Conservation (phyloP, 73 alveolate species). For the Effrenium voratum region DNA sequence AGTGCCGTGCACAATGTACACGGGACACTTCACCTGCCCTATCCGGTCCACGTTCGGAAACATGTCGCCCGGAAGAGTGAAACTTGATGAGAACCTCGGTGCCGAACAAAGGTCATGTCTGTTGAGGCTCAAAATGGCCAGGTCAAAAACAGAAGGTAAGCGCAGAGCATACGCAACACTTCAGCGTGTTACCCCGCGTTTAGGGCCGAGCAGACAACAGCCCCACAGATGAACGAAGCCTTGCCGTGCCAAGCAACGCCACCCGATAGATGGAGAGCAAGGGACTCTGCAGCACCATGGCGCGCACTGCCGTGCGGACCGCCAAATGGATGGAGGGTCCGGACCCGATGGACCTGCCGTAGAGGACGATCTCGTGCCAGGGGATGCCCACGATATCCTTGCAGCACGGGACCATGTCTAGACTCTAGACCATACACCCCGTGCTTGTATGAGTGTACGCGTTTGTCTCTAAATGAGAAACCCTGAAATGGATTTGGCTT, state of each 20-base stretch:
- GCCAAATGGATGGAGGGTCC: conserved; percentile 98
- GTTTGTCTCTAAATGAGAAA: no score
- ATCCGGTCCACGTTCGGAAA: conserved; percentile 95
- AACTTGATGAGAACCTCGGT: conserved; percentile 65
- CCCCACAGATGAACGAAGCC: no score
- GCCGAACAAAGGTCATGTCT: no score
- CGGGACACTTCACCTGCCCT: conserved; percentile 95
- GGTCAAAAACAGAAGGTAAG: no score
- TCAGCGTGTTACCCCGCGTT: not conserved
- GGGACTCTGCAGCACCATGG: conserved; percentile 93
- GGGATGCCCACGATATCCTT: conserved; percentile 95
- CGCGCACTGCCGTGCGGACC: conserved; percentile 94
- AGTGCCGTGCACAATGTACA: conserved; percentile 98
- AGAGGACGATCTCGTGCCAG: conserved; percentile 95
- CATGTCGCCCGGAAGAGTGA: conserved; percentile 94
- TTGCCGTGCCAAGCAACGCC: conserved; percentile 17
- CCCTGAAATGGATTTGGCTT: no score
- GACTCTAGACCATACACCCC: no score
- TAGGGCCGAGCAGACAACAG: no score
- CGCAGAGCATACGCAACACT: not conserved
- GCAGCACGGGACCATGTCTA: no score
- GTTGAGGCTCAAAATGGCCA: no score
- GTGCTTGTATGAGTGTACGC: no score
- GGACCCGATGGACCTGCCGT: conserved; percentile 98
- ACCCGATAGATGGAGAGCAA: conserved; percentile 93